Percentiles rank a stretch among this genome's conserved stretches.
Evolutionary conservation across 2,329 filamentous ascomycete genomes (phyloP).

Genomic region (Scedosporium boydii): DNA sequence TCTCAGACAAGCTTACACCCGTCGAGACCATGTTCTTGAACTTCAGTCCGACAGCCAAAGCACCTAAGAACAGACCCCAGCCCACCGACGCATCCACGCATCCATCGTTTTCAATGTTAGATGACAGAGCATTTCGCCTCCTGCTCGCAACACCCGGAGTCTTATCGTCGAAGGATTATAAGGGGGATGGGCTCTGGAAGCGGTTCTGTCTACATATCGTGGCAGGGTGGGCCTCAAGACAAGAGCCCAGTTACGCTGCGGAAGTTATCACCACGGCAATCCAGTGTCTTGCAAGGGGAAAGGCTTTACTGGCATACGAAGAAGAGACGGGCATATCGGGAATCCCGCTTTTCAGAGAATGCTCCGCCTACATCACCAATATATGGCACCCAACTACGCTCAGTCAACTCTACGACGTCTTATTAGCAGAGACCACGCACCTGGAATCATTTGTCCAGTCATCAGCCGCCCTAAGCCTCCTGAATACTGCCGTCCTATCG

Average conservation of each 20-base stretch:
- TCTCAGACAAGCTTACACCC: background rate
- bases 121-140: background rate
- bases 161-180: background rate
- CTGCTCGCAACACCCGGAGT: background rate
- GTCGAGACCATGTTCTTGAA: slow-evolving; percentile 8
- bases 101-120: background rate
- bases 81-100: background rate
- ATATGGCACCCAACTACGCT: background rate
- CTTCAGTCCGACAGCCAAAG: background rate
- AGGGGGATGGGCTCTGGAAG: slow-evolving; percentile 6
- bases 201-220: slow-evolving; percentile 3
- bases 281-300: background rate
- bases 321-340: background rate
- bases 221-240: background rate
- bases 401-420: background rate
- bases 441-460: background rate
- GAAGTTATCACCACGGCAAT: background rate
- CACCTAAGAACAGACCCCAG: background rate
- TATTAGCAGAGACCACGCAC: background rate
- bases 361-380: background rate
- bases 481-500: background rate
- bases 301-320: slow-evolving; percentile 3
- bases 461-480: background rate
- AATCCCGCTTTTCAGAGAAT: background rate
- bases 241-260: background rate